These are phyloP conservation scores for Boletellus ananiceps DNA, from an alignment of 768 basidiomycete species.

Conservation along the genomic window DNA sequence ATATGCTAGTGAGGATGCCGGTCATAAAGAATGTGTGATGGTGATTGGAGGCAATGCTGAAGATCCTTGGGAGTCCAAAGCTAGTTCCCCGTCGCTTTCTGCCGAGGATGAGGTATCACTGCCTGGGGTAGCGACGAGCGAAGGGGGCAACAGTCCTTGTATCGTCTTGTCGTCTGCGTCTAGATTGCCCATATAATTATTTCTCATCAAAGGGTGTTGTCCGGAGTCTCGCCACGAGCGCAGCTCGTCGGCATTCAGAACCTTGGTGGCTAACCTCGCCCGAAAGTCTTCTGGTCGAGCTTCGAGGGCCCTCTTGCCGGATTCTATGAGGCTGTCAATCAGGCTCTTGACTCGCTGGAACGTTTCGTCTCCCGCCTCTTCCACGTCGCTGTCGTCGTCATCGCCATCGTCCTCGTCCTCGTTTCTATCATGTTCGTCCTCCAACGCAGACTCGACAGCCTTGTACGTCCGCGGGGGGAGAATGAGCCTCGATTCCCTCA, in stretches of 20 bases:
- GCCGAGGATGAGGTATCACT: constrained; percentile 12
- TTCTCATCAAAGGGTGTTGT: constrained; percentile 13
- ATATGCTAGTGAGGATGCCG: constrained; percentile 13
- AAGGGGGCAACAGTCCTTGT: constrained; percentile 12
- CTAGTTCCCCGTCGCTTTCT: constrained; percentile 28
- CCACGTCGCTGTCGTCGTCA: constrained; percentile 33
- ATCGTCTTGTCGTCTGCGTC: constrained; percentile 31
- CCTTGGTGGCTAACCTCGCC: constrained; percentile 51
- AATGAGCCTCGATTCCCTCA: constrained; percentile 77
- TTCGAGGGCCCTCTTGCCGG: constrained; percentile 60
- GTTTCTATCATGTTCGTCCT: constrained; percentile 41
- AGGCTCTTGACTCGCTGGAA: constrained; percentile 63
- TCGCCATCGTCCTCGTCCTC: constrained; percentile 36
- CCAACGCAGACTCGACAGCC: constrained; percentile 47
- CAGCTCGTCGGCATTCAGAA: constrained; percentile 70
- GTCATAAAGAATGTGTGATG: constrained; percentile 37
- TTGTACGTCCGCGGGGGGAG: constrained; percentile 64
- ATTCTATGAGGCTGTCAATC: constrained; percentile 56
- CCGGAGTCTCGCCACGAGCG: constrained; percentile 50
- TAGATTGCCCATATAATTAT: constrained; percentile 15
- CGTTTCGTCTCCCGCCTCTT: constrained; percentile 44
- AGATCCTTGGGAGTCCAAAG: constrained; percentile 10
- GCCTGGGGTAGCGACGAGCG: constrained; percentile 19
- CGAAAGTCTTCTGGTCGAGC: constrained; percentile 50
- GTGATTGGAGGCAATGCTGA: constrained; percentile 39